Evolutionary conservation across 345 rosid genomes (phyloP).

Genomic region (Psidium friedrichsthalianum): DNA sequence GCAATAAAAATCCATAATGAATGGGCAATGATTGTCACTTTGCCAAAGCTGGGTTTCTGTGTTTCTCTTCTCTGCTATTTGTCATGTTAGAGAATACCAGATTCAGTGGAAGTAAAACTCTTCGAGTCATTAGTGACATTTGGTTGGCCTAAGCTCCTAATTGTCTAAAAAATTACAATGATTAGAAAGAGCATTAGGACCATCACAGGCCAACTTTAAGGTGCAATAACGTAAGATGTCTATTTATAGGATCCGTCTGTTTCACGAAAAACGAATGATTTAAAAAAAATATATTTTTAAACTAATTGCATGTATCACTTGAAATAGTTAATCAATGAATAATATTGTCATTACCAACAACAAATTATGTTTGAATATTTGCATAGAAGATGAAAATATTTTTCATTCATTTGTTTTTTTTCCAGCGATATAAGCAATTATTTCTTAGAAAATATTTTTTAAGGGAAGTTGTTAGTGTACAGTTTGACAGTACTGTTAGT

Average conservation of each 20-base stretch:
- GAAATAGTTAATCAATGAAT: no score
- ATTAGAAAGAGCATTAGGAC: not conserved
- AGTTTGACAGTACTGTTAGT: no score
- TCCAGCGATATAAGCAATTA: no score
- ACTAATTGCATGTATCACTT: no score
- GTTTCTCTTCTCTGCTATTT: not conserved
- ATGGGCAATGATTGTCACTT: not conserved
- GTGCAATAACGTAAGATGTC: not conserved
- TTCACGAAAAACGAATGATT: no score
- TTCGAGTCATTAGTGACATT: not conserved
- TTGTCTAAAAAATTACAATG: not conserved
- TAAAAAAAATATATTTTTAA: no score
- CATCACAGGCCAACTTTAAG: not conserved
- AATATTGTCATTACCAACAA: no score
- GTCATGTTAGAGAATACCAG: not conserved
- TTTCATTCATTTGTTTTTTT: no score
- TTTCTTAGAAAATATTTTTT: no score
- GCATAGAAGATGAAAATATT: no score
- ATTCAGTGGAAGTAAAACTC: not conserved
- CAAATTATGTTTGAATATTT: no score
- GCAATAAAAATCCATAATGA: not conserved
- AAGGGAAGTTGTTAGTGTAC: no score
- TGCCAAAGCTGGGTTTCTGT: not conserved
- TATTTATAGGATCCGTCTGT: accelerated
- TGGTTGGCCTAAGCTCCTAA: not conserved